These are phyloP conservation scores for Lactarius quietus DNA, from an alignment of 768 basidiomycete genomes.

Conservation along the genomic window DNA sequence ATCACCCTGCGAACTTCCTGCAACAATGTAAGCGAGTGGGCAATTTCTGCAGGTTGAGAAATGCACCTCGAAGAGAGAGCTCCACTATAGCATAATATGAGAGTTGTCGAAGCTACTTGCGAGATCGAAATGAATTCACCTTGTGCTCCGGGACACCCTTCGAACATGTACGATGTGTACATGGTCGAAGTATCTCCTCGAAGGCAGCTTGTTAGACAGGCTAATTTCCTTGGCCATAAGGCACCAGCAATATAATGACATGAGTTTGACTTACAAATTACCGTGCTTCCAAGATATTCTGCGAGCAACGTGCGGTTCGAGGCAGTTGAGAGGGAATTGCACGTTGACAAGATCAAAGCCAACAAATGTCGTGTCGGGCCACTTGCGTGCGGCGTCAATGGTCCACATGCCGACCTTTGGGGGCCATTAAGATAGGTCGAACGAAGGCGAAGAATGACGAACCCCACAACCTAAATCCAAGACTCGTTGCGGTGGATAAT, in stretches of 20 bases:
- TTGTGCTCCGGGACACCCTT: constrained; percentile 59
- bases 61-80: constrained; percentile 13
- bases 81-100: constrained; percentile 35
- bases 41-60: constrained; percentile 2
- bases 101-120: constrained; percentile 42
- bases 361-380: constrained; percentile 36
- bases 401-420: constrained; percentile 25
- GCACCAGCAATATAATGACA: constrained; percentile 1
- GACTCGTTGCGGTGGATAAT: constrained; percentile 21
- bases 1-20: constrained; percentile 74
- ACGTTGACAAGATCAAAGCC: constrained; percentile 78
- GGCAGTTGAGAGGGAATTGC: constrained; percentile 53
- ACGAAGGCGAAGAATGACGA: not conserved
- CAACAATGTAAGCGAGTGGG: constrained; percentile 28
- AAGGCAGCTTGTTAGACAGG: constrained; percentile 75
- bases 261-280: constrained; percentile 56
- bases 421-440: not conserved
- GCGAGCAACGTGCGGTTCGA: constrained; percentile 48
- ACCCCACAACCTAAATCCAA: constrained; percentile 27
- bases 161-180: constrained; percentile 68
- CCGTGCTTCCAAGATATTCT: constrained; percentile 73
- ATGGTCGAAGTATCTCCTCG: constrained; percentile 83
- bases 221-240: constrained; percentile 35
- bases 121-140: constrained; percentile 22
- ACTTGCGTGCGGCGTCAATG: constrained; percentile 26